These are phyloP conservation scores for Fusarium mexicanum DNA, from an alignment of 2,329 filamentous ascomycete species.

Conservation along the genomic window DNA sequence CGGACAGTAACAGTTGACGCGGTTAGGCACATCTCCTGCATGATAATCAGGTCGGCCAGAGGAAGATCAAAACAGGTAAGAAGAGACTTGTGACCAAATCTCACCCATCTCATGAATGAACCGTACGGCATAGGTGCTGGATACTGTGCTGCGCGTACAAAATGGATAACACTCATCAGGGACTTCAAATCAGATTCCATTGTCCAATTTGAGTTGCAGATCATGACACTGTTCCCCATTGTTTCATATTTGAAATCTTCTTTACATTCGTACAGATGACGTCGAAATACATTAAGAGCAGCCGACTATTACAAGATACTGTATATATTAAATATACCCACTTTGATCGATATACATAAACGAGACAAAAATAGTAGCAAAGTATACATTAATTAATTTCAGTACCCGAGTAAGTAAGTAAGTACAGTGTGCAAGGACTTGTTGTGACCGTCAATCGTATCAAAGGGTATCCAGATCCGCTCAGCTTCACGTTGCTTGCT, in stretches of 20 bases:
- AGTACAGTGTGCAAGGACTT: neutral
- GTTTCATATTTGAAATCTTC: constrained; percentile 21
- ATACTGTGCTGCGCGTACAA: neutral
- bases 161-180: neutral
- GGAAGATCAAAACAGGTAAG: neutral
- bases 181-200: neutral
- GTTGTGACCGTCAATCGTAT: constrained; percentile 2
- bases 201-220: constrained; percentile 16
- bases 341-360: neutral
- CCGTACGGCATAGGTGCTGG: neutral
- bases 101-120: neutral
- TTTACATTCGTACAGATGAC: constrained; percentile 25
- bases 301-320: neutral
- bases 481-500: neutral
- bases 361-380: constrained; percentile 6
- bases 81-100: constrained; percentile 8
- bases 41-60: constrained; percentile 9
- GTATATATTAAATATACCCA: neutral
- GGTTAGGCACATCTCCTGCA: constrained; percentile 9
- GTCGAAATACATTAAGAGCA: neutral
- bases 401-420: too few relatives aligned
- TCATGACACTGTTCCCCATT: constrained; percentile 23
- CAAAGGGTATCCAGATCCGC: constrained; percentile 14
- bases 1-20: neutral
- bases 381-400: constrained; percentile 12